Conservation (phyloP, 31 red algal species). For the Odonthalia washingtoniensis region DNA sequence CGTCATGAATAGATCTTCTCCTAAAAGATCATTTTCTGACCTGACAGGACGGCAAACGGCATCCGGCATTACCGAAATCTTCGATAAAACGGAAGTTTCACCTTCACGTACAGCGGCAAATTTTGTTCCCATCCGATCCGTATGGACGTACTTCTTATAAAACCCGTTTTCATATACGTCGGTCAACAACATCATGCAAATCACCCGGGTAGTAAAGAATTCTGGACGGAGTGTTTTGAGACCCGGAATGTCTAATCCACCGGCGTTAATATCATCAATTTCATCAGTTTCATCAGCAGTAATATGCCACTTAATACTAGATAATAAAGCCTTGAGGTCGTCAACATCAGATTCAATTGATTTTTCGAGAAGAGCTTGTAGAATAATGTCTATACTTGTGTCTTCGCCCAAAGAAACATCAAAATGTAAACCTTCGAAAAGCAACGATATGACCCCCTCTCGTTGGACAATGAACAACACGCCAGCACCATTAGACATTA, state of each 20-base stretch:
- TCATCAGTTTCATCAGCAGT: slow-evolving; percentile 48
- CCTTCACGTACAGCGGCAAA: slow-evolving; percentile 62
- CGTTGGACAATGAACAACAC: slow-evolving; percentile 53
- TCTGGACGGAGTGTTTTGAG: slow-evolving; percentile 41
- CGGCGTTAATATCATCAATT: slow-evolving; percentile 72
- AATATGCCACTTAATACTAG: slow-evolving; percentile 56
- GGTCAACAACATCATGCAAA: slow-evolving; percentile 76
- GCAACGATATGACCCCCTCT: slow-evolving; percentile 45
- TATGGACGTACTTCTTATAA: slow-evolving; percentile 65
- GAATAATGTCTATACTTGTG: slow-evolving; percentile 50
- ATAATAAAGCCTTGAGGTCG: slow-evolving; percentile 63
- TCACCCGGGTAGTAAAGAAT: slow-evolving; percentile 58
- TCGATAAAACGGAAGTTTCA: slow-evolving; percentile 52
- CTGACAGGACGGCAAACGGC: slow-evolving; percentile 54
- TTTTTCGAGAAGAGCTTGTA: slow-evolving; percentile 60
- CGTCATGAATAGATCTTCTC: slow-evolving; percentile 69
- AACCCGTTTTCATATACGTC: slow-evolving; percentile 71
- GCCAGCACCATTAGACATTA: slow-evolving; percentile 65
- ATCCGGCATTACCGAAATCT: slow-evolving; percentile 62
- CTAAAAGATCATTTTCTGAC: slow-evolving; percentile 50
- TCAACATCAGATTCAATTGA: slow-evolving; percentile 53
- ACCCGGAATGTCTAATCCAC: slow-evolving; percentile 62
- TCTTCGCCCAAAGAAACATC: slow-evolving; percentile 54
- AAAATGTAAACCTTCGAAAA: slow-evolving; percentile 62
- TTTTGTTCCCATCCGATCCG: slow-evolving; percentile 58